phyloP scores from a whole-genome alignment of 441 rosid species.

The Isatis lusitanica region DNA sequence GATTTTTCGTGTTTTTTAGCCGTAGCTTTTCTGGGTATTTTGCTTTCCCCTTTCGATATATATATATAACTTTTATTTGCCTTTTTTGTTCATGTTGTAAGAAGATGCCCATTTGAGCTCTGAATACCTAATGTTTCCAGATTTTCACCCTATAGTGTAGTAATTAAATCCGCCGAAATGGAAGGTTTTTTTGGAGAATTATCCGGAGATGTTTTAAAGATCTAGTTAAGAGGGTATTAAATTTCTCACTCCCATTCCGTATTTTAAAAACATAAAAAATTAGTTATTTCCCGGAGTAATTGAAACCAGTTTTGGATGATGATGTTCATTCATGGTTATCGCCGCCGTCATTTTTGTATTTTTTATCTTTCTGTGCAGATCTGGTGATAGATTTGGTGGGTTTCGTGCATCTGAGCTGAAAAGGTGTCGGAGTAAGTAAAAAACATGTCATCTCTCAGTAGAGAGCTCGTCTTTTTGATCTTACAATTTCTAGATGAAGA shows the following conservation, averaged over 20 bases:
- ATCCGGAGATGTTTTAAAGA: conserved; percentile 37
- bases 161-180: conserved; percentile 28
- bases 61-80: conserved; percentile 22
- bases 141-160: not conserved
- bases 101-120: conserved; percentile 45
- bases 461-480: conserved; percentile 98
- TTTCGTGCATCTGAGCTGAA: conserved; percentile 37
- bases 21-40: conserved; percentile 24
- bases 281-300: not conserved
- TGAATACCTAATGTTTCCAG: conserved; percentile 35
- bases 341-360: conserved; percentile 2
- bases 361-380: conserved; percentile 45
- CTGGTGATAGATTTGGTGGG: conserved; percentile 46
- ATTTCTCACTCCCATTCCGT: not conserved
- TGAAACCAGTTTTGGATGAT: conserved; percentile 30
- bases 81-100: conserved; percentile 30
- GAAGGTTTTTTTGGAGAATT: conserved; percentile 16
- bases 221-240: conserved; percentile 38
- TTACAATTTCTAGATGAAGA: conserved; percentile 98
- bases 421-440: conserved; percentile 37
- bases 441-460: conserved; percentile 93
- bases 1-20: not conserved
- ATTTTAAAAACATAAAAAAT: not conserved
- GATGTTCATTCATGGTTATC: conserved; percentile 9
- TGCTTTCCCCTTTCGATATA: not conserved